phyloP scores from a whole-genome alignment of 768 basidiomycete genomes.

The Amyloporia xantha region DNA sequence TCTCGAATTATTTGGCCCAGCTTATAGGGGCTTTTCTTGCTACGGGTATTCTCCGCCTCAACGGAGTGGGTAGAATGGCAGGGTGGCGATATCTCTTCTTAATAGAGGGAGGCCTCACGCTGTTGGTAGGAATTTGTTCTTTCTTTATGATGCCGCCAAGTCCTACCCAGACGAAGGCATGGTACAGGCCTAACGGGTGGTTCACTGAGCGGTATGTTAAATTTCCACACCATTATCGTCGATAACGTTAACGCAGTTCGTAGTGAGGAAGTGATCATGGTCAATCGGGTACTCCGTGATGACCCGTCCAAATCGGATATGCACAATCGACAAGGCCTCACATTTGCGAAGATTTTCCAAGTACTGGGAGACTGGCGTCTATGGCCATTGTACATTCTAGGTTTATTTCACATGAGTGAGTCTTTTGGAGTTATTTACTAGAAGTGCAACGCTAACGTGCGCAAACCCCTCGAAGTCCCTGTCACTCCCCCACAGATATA shows the following conservation, averaged over 20 bases:
- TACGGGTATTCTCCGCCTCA: conserved; percentile 50
- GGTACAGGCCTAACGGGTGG: conserved; percentile 59
- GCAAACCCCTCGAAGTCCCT: conserved; percentile 49
- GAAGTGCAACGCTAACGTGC: neutral
- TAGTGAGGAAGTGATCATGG: conserved; percentile 59
- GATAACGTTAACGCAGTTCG: neutral
- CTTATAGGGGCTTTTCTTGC: conserved; percentile 62
- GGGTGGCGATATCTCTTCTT: conserved; percentile 59
- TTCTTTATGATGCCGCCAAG: conserved; percentile 56
- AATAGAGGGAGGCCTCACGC: conserved; percentile 45
- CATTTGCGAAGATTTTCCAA: conserved; percentile 39
- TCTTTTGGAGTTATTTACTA: conserved; percentile 6
- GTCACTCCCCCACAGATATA: conserved; percentile 54
- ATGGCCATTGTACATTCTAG: conserved; percentile 60
- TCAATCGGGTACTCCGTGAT: conserved; percentile 56
- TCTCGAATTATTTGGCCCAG: conserved; percentile 46
- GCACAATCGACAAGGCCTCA: conserved; percentile 64
- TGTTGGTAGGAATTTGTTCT: conserved; percentile 42
- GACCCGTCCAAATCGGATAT: conserved; percentile 62
- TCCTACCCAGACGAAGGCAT: conserved; percentile 57
- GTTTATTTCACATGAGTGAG: conserved; percentile 47
- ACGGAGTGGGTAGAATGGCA: conserved; percentile 44
- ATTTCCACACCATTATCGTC: neutral
- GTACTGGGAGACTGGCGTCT: conserved; percentile 55
- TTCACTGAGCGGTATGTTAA: conserved; percentile 45